A percentile compares a stretch with the other conserved stretches of the same genome.
Conservation (phyloP, 2,329 filamentous ascomycete genomes). For the Colletotrichum lentis region DNA sequence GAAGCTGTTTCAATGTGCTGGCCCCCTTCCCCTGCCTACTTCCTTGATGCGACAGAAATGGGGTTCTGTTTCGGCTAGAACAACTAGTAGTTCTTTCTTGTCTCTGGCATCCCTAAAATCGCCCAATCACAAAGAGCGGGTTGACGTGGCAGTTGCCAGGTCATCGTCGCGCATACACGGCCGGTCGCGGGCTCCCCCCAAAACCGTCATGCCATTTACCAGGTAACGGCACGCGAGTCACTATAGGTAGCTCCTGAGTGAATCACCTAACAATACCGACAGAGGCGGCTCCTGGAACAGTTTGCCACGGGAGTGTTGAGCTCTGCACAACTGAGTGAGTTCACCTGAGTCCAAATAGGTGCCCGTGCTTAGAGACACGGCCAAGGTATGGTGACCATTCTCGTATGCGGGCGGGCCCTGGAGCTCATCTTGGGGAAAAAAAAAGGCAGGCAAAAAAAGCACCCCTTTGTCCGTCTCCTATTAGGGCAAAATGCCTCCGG, state of each 20-base stretch:
- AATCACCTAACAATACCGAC: neutral
- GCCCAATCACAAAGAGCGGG: slow-evolving; percentile 6
- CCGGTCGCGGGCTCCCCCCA: neutral
- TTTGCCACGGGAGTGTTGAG: neutral
- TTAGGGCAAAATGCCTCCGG: slow-evolving; percentile 14
- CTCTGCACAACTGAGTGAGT: neutral
- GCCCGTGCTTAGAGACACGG: neutral
- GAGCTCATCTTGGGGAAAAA: slow-evolving; percentile 24
- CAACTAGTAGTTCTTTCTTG: slow-evolving; percentile 15
- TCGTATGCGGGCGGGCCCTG: slow-evolving; percentile 24
- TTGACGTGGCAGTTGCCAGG: slow-evolving; percentile 7
- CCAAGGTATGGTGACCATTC: slow-evolving; percentile 22
- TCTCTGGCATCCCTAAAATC: slow-evolving; percentile 7
- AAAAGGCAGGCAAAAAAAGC: too few relatives aligned
- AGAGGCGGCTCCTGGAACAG: neutral
- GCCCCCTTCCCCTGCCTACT: slow-evolving; percentile 4
- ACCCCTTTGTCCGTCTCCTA: neutral
- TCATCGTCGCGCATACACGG: slow-evolving; percentile 1
- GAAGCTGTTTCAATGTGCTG: slow-evolving; percentile 8
- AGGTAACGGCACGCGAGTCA: neutral
- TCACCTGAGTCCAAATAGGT: neutral
- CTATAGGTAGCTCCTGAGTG: neutral
- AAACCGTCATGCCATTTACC: slow-evolving; percentile 9
- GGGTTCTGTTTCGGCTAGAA: slow-evolving; percentile 36
- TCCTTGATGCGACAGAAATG: slow-evolving; percentile 18